Evolutionary conservation across 345 rosid genomes (phyloP), one percentile per base, ranked within the genome.

Genomic region (Camelina sativa): DNA sequence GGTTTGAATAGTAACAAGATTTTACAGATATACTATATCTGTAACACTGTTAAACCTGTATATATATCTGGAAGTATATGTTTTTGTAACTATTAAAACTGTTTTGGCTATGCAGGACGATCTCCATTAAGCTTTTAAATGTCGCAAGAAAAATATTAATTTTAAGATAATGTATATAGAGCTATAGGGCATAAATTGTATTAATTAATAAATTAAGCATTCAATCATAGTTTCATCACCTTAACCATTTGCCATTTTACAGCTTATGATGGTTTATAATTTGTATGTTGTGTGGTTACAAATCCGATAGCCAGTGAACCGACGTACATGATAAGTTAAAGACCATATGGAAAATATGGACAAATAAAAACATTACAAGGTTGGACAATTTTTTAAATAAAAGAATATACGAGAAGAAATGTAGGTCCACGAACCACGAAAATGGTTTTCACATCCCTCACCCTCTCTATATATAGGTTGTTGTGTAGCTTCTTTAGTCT

Each of bases 401-500:
- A 55, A 63, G 75, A 76, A 76, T 43, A 53, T 47, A 70, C 75
- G 65, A 63, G 65, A 76, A 76, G 65, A 55, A 76, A 76, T 37
- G 76, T 70, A 70, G 80, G 80, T 70, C 80, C 80, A 63, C 60
- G 46, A 62, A 70, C 46, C 64, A 69, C 60, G 56, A 70, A 70
- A 30, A 70, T 76, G 66, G 71, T 35, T 69, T 35, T 63, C 52
- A 69, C 41, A 46, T 46, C 58, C 44, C 58, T 34, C 22, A 25
- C 16, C 6, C 46, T 41, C 62, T 65, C 76, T 76, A 76, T 76
- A 76, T 70, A 76, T 53, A 76, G 76, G 80, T 76, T 76, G 80
- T 76, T 76, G 71, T 76, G 65, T 63, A 9, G 71, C 76, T 63
- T 61, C 69, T 15, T 25, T 12, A 55, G 71, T 74, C 32, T 55